Percentiles rank a stretch among this genome's conserved stretches.
Conservation (phyloP, 2,329 filamentous ascomycete species). For the Beauveria sp. region DNA sequence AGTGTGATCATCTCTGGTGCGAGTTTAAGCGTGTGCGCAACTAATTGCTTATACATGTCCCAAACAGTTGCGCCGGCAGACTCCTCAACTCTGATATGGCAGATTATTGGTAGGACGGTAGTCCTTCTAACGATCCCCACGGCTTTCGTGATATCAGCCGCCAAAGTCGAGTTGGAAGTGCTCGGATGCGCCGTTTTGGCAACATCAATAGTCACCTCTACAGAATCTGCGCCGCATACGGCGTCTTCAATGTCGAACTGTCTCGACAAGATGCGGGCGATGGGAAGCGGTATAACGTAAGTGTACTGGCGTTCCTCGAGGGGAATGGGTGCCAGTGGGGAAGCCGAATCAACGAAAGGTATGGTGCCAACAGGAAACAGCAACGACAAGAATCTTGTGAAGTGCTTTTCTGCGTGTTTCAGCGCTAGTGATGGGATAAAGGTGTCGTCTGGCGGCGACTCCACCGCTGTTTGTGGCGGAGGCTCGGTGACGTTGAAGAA, state of each 20-base stretch:
- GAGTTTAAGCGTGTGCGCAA: constrained; percentile 53
- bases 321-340: constrained; percentile 55
- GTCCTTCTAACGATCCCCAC: constrained; percentile 42
- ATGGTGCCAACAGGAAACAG: constrained; percentile 47
- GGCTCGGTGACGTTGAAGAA: constrained; percentile 68
- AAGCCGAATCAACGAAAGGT: constrained; percentile 55
- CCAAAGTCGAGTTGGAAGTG: neutral
- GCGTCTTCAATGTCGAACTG: constrained; percentile 35
- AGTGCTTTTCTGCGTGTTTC: constrained; percentile 61
- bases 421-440: constrained; percentile 56
- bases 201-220: neutral
- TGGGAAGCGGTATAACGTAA: constrained; percentile 55
- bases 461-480: constrained; percentile 11
- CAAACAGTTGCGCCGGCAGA: constrained; percentile 16
- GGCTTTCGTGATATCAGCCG: neutral
- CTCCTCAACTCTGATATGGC: constrained; percentile 30
- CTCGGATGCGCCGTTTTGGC: neutral
- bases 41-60: constrained; percentile 43
- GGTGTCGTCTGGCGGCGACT: constrained; percentile 23
- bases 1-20: constrained; percentile 56
- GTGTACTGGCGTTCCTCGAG: constrained; percentile 57
- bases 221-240: constrained; percentile 1
- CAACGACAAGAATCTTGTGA: constrained; percentile 59
- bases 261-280: constrained; percentile 46
- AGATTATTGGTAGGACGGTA: constrained; percentile 48